Percentiles rank a stretch among this genome's conserved stretches.
Evolutionary conservation across 345 rosid species (phyloP).

Genomic region (Clausena lansium): DNA sequence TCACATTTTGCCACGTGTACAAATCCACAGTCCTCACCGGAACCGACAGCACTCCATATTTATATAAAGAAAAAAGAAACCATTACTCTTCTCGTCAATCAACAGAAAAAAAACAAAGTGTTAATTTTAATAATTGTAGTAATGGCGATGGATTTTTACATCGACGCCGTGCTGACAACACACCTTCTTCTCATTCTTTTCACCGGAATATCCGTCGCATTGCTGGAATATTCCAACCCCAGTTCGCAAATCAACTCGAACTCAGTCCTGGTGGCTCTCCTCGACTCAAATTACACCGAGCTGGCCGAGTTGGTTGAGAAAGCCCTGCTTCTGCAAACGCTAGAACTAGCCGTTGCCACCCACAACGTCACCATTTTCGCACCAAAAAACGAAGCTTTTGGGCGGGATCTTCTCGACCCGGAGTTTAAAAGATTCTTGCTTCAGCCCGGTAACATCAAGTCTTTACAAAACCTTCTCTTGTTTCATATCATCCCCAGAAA

Average conservation of each 20-base stretch:
- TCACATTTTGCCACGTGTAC: not conserved
- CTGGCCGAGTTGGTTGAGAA: slow-evolving; percentile 55
- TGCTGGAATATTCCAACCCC: slow-evolving; percentile 17
- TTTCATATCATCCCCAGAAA: slow-evolving; percentile 40
- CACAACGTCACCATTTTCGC: slow-evolving; percentile 62
- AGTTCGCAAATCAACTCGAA: slow-evolving; percentile 44
- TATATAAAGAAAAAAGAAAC: not conserved
- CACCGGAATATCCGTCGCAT: slow-evolving; percentile 17
- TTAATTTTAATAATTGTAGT: not conserved
- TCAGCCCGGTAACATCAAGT: slow-evolving; percentile 45
- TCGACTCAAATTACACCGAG: slow-evolving; percentile 58
- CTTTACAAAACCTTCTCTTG: slow-evolving; percentile 44
- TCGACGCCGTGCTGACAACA: not conserved
- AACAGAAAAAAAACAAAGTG: not conserved
- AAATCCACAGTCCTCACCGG: too few relatives aligned
- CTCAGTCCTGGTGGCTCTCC: slow-evolving; percentile 57
- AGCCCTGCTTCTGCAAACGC: slow-evolving; percentile 49
- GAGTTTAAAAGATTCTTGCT: slow-evolving; percentile 59
- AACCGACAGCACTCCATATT: not conserved
- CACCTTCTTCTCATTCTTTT: not conserved
- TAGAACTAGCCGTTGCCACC: slow-evolving; percentile 41
- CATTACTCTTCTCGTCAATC: not conserved
- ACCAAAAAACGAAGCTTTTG: slow-evolving; percentile 45
- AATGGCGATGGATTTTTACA: slow-evolving; percentile 21
- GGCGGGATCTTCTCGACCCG: slow-evolving; percentile 44